Evolutionary conservation across 768 basidiomycete genomes (phyloP), one percentile per base, ranked within the genome.

Genomic region (Leccinum broughii): DNA sequence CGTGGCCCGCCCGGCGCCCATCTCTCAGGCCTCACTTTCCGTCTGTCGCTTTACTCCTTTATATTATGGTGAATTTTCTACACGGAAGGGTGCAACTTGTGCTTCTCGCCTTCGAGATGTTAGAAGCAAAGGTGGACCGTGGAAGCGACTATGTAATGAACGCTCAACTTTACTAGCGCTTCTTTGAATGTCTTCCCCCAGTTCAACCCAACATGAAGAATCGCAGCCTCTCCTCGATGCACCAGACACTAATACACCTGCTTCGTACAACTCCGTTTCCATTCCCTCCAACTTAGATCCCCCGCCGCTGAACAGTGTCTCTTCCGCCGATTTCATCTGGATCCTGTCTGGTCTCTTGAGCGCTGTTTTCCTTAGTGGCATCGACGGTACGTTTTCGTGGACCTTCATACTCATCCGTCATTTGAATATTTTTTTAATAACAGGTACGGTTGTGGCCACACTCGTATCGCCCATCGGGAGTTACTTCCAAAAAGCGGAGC

Each of bases 401-500:
- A 41, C 39, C 22, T 14, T 49, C 46, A 7, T 13, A 20, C 20
- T 13, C 30, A 30, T 22, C 13, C 46, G 13, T n/a, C 8, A 17
- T 49, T 20, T 24, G 20, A 49, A 20, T 5, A 17, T 78, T n/a
- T 77, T 56, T 85, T 76, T 26, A 6, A 26, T 26, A 3, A 89
- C 88, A 49, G 22, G 44, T 22, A 46, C 44, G n/a, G 44, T 46
- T 2, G 44, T 46, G 20, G 44, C 44, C 4, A 46, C 44, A 22
- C 46, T 48, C 4, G 46, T 48, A 48, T 48, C 46, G 22, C 46
- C 46, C n/a, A 48, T 48, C 46, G 46, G 46, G 20, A 48, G 46
- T 13, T 13, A 78, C 77, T 56, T 86, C 76, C 2, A 89, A 88
- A 48, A 48, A 22, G 46, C n/a, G 10, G 46, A 48, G 10, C 46